Evolutionary conservation across 345 rosid genomes (phyloP).

Genomic region (Excoecaria cochinchinensis): DNA sequence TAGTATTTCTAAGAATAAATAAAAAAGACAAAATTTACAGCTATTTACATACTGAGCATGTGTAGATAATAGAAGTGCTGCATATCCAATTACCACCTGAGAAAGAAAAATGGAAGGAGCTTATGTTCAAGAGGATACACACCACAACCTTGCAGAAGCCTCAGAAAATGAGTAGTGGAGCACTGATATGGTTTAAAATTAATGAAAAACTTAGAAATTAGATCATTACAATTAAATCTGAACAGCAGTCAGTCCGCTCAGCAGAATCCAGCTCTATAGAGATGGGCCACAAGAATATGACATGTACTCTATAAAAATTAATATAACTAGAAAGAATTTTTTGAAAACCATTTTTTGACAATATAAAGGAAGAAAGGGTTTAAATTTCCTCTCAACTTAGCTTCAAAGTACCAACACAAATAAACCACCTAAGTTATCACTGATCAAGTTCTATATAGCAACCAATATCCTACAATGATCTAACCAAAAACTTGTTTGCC

Average conservation of each 20-base stretch:
- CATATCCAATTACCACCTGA: conserved; percentile 93
- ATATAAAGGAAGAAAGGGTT: background rate
- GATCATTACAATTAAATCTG: background rate
- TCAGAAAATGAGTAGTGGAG: background rate
- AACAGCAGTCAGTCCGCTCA: background rate
- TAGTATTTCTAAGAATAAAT: background rate
- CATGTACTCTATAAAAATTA: background rate
- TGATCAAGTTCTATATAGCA: background rate
- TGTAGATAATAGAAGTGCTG: conserved; percentile 84
- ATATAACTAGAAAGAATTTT: background rate
- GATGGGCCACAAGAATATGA: background rate
- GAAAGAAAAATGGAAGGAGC: conserved; percentile 19
- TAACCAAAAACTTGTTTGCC: background rate
- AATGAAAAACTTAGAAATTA: background rate
- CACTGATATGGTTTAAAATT: background rate
- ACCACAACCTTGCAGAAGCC: background rate
- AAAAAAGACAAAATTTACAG: conserved; percentile 8
- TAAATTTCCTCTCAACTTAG: background rate
- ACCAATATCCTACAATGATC: background rate
- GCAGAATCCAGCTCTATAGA: conserved; percentile 1
- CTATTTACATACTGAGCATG: conserved; percentile 77
- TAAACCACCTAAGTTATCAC: background rate
- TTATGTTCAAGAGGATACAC: conserved; percentile 6
- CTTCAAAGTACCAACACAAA: background rate
- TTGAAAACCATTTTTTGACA: background rate